A percentile compares a stretch with the other conserved stretches of the same genome.
Evolutionary conservation across 805 yeast species (phyloP).

Genomic region (Myxozyma nipponensis): DNA sequence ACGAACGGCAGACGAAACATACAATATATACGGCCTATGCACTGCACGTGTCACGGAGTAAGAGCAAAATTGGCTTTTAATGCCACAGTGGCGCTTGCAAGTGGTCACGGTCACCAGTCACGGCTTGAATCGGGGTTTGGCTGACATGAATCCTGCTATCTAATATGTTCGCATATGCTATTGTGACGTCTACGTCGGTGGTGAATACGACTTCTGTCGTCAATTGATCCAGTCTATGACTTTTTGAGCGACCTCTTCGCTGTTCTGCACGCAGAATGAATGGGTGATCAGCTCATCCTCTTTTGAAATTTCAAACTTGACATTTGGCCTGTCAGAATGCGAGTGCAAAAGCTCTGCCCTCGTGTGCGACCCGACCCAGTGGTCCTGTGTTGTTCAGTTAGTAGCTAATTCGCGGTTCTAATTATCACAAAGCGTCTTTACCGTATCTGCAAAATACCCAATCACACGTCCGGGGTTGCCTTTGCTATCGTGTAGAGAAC

Average conservation of each 20-base stretch:
- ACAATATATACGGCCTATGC: too few relatives aligned
- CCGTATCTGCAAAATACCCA: constrained; percentile 19
- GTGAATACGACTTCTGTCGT: not conserved
- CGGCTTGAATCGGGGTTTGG: too few relatives aligned
- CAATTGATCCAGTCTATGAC: constrained; percentile 16
- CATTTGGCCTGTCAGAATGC: constrained; percentile 37
- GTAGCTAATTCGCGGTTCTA: not conserved
- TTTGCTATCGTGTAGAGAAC: constrained; percentile 18
- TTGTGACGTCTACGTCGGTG: too few relatives aligned
- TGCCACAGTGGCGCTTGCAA: too few relatives aligned
- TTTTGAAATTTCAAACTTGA: constrained; percentile 38
- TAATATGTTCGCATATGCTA: too few relatives aligned
- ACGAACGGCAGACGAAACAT: too few relatives aligned
- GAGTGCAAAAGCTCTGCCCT: constrained; percentile 44
- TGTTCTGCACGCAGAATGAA: constrained; percentile 58
- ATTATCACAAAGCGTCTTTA: too few relatives aligned
- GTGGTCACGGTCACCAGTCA: too few relatives aligned
- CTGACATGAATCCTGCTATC: too few relatives aligned
- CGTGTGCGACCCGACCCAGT: constrained; percentile 59
- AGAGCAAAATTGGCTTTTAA: too few relatives aligned
- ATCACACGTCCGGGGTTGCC: constrained; percentile 9
- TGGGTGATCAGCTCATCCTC: constrained; percentile 46
- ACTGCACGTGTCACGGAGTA: too few relatives aligned
- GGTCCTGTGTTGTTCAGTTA: constrained; percentile 56
- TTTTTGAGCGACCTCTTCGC: constrained; percentile 43